phyloP scores from a whole-genome alignment of 257 asterid species.

The Solanum ossicruentum region DNA sequence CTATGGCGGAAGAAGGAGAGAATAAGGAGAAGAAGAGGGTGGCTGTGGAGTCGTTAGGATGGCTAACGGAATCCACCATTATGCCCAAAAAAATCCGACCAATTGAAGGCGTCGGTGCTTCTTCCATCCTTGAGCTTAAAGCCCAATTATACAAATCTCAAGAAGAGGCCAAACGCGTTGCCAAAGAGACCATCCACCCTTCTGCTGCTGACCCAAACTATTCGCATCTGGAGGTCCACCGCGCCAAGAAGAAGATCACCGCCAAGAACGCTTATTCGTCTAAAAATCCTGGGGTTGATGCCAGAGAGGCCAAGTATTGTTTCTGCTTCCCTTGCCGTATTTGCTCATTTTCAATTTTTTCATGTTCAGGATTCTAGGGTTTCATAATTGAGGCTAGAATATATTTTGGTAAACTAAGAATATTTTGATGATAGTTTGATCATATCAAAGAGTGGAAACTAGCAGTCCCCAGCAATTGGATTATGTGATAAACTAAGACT shows the following conservation, averaged over 20 bases:
- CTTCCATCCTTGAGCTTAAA: slow-evolving; percentile 87
- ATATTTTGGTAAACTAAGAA: not conserved
- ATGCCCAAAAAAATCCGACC: slow-evolving; percentile 91
- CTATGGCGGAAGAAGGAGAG: slow-evolving; percentile 30
- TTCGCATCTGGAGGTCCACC: slow-evolving; percentile 59
- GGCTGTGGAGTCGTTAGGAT: slow-evolving; percentile 79
- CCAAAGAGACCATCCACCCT: slow-evolving; percentile 40
- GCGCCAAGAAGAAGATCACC: slow-evolving; percentile 61
- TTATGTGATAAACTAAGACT: not conserved
- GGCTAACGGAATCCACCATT: slow-evolving; percentile 93
- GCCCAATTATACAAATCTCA: slow-evolving; percentile 90
- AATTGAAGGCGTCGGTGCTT: slow-evolving; percentile 88
- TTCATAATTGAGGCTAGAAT: not conserved
- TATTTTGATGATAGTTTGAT: not conserved
- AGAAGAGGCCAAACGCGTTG: slow-evolving; percentile 78
- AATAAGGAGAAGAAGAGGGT: slow-evolving; percentile 42
- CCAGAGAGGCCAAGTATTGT: slow-evolving; percentile 71
- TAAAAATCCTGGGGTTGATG: slow-evolving; percentile 69
- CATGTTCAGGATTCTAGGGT: not conserved
- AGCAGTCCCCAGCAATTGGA: not conserved
- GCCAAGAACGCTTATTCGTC: slow-evolving; percentile 40
- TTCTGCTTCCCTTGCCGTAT: not conserved
- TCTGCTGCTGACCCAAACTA: slow-evolving; percentile 37
- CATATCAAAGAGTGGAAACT: not conserved
- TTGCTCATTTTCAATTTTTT: not conserved